Evolutionary conservation across 2,329 filamentous ascomycete genomes (phyloP), one percentile per base, ranked within the genome.

Genomic region (Sarocladiaceae sp.): DNA sequence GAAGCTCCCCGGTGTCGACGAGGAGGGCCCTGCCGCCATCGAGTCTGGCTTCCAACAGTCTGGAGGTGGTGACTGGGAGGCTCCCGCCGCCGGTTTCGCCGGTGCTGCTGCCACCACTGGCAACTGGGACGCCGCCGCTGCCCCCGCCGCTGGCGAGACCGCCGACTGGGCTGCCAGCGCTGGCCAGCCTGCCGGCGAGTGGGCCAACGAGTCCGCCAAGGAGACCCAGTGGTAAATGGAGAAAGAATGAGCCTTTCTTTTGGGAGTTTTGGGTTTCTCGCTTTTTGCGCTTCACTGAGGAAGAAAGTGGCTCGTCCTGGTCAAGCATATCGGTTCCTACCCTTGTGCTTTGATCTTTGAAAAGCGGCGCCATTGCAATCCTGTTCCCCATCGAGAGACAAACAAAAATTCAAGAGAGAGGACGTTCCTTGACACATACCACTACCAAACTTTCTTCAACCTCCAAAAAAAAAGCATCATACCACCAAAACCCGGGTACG

Each of bases 1-100:
- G 82, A 96, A 97, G 87, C 79, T 86, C 59, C 80, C 89, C 60
- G 87, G 84, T 68, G 87, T 81, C 64, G 92, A 96, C 62, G 93
- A 97, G 78, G 88, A 88, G 68, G 90, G 86, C 64, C 69, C 88
- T 57, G 86, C 77, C 64, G 84, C 88, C 63, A 84, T 94, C 64
- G 91, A 94, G 72, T 78, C 83, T 63, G 88, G 87, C 68, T 91
- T 92, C 52, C 33, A 42, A 78, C 80, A 78, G 59, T 72, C 73
- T 67, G 77, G 78, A 63, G 73, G 70, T 57, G 84, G 78, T 65
- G 92, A 96, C 77, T 97, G 93, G 91, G 92, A 96, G 71, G 85
- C 89, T 66, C 80, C 83, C 63, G 84, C 87, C 55, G 79, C 84
- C 67, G 83, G 80, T 67, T 88, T 88, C 72, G 76, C 84, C 61